These are phyloP conservation scores for Trichoderma atroviride DNA, from an alignment of 2,329 filamentous ascomycete species.

Conservation along the genomic window DNA sequence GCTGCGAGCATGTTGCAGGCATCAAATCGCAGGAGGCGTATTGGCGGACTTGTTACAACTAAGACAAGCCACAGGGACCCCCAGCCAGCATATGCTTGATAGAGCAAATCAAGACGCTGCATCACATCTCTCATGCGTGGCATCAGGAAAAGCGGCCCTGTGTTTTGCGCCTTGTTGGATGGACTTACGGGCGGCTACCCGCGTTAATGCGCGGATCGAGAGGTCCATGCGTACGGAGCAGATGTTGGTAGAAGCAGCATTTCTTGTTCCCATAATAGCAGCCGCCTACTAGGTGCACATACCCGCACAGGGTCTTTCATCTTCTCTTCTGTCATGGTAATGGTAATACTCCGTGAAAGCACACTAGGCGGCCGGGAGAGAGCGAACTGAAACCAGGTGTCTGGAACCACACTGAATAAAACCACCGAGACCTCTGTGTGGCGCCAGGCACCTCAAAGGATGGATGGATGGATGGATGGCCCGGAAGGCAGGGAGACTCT, in stretches of 20 bases:
- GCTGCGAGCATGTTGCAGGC: background rate
- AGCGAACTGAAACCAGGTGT: constrained; percentile 18
- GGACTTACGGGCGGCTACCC: background rate
- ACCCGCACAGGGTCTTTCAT: too few relatives aligned
- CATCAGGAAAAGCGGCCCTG: background rate
- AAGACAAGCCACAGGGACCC: background rate
- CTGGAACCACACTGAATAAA: constrained; percentile 1
- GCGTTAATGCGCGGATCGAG: background rate
- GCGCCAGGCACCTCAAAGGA: constrained; percentile 7
- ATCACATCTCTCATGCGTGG: constrained; percentile 4
- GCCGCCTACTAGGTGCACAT: too few relatives aligned
- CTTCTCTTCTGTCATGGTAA: background rate
- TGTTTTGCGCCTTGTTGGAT: background rate
- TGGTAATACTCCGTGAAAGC: constrained; percentile 7
- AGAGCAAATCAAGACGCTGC: background rate
- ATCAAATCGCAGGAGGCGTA: background rate
- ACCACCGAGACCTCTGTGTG: constrained; percentile 18
- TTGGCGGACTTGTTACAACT: background rate
- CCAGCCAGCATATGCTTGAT: background rate
- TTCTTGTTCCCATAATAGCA: background rate
- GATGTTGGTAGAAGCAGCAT: background rate
- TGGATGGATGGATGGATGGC: background rate
- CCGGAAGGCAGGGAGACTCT: background rate
- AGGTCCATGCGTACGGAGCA: background rate
- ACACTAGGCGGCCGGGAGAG: constrained; percentile 14